Evolutionary conservation across 805 yeast species (phyloP).

Genomic region (Wickerhamiella lipophila): DNA sequence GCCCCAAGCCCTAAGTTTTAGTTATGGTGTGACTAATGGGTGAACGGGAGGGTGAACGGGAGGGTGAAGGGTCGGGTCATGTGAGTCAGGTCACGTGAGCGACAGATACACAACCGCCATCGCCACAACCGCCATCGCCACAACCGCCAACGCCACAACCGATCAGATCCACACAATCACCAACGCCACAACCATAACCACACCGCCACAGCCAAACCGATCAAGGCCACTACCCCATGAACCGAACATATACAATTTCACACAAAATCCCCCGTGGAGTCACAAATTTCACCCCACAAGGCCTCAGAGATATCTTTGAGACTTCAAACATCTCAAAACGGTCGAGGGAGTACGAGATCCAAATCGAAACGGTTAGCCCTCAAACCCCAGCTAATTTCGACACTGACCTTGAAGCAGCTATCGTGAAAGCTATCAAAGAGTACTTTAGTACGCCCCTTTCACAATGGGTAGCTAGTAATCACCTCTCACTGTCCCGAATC

Average conservation of each 20-base stretch:
- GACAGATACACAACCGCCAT: too few species aligned
- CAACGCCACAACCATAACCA: too few species aligned
- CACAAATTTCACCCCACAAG: conserved; percentile 5
- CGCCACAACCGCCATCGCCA: too few species aligned
- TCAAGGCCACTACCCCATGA: background rate
- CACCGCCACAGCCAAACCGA: too few species aligned
- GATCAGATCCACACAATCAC: too few species aligned
- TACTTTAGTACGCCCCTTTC: background rate
- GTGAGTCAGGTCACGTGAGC: too few species aligned
- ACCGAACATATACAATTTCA: background rate
- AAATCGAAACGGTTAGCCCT: background rate
- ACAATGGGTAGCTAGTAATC: background rate
- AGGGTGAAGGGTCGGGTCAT: too few species aligned
- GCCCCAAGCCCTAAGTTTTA: conserved; percentile 1
- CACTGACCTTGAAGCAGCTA: background rate
- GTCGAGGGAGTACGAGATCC: background rate
- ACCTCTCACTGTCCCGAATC: background rate
- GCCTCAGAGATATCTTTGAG: conserved; percentile 1
- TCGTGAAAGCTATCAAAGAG: background rate
- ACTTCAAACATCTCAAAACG: background rate
- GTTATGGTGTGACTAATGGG: background rate
- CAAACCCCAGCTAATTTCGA: background rate
- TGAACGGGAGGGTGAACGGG: too few species aligned
- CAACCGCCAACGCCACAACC: too few species aligned
- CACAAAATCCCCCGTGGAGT: conserved; percentile 1